These are phyloP conservation scores for Hymenoscyphus fraxineus DNA, from an alignment of 2,329 filamentous ascomycete species.

Conservation along the genomic window DNA sequence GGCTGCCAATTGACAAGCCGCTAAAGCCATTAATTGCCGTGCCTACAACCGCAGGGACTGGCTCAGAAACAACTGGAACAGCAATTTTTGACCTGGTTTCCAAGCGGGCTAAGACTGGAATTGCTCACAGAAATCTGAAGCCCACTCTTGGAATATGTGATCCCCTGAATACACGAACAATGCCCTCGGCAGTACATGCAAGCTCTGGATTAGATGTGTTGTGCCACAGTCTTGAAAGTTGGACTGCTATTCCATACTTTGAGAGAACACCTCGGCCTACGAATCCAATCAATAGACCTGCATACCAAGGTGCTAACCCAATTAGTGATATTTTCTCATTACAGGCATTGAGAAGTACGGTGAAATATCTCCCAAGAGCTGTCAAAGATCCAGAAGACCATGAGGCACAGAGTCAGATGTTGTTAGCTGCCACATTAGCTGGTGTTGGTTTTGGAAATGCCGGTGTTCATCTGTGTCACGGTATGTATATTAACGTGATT, in stretches of 20 bases:
- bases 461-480: constrained; percentile 83
- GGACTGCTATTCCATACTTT: constrained; percentile 94
- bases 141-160: constrained; percentile 86
- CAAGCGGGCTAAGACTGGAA: constrained; percentile 89
- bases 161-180: constrained; percentile 87
- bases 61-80: constrained; percentile 93
- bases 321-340: constrained; percentile 97
- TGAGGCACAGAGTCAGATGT: constrained; percentile 93
- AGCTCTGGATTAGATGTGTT: constrained; percentile 90
- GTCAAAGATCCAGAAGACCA: constrained; percentile 84
- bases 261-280: constrained; percentile 78
- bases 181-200: constrained; percentile 92
- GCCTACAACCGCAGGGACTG: constrained; percentile 81
- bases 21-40: constrained; percentile 77
- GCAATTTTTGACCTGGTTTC: constrained; percentile 95
- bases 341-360: constrained; percentile 73
- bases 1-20: constrained; percentile 66
- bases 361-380: constrained; percentile 88
- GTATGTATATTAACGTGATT: constrained; percentile 18
- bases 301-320: constrained; percentile 95
- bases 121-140: constrained; percentile 93
- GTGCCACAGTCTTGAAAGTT: constrained; percentile 92
- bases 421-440: constrained; percentile 87
- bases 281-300: constrained; percentile 87
- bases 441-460: constrained; percentile 98